These are phyloP conservation scores for Xerocomellus intermedius DNA, from an alignment of 768 basidiomycete species.

Conservation along the genomic window DNA sequence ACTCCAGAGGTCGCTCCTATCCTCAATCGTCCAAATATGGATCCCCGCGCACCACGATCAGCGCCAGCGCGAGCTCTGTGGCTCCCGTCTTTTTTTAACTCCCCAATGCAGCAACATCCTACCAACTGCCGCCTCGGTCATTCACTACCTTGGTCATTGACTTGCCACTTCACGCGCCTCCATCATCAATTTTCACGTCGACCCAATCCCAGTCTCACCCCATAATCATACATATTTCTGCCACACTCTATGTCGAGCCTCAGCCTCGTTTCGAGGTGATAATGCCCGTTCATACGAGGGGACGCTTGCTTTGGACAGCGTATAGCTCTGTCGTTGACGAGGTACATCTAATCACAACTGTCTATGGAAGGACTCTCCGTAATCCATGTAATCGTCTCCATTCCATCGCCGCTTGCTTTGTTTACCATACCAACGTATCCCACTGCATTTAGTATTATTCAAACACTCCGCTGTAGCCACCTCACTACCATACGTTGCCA, in stretches of 20 bases:
- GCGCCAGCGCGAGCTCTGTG: conserved; percentile 47
- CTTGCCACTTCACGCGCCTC: background rate
- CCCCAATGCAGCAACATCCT: background rate
- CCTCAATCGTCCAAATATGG: conserved; percentile 26
- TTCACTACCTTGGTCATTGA: background rate
- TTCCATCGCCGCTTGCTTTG: conserved; percentile 4
- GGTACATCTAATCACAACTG: conserved; percentile 17
- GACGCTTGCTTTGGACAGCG: conserved; percentile 5
- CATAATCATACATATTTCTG: background rate
- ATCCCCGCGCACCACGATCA: conserved; percentile 39
- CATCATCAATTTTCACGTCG: background rate
- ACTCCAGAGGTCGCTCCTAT: conserved; percentile 22
- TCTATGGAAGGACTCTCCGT: conserved; percentile 19
- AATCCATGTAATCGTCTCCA: conserved; percentile 14
- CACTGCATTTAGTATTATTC: conserved; percentile 4
- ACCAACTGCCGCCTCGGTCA: background rate
- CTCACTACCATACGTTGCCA: conserved; percentile 8
- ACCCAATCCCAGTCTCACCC: background rate
- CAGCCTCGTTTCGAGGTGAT: conserved; percentile 8
- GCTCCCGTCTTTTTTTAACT: conserved; percentile 61
- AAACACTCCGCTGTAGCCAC: conserved; percentile 14
- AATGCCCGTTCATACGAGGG: background rate
- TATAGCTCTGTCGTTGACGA: background rate
- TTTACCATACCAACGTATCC: conserved; percentile 3
- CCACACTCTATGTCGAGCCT: conserved; percentile 3